Evolutionary conservation across 2,329 filamentous ascomycete genomes (phyloP).

Genomic region (Fusarium gaditjirri): DNA sequence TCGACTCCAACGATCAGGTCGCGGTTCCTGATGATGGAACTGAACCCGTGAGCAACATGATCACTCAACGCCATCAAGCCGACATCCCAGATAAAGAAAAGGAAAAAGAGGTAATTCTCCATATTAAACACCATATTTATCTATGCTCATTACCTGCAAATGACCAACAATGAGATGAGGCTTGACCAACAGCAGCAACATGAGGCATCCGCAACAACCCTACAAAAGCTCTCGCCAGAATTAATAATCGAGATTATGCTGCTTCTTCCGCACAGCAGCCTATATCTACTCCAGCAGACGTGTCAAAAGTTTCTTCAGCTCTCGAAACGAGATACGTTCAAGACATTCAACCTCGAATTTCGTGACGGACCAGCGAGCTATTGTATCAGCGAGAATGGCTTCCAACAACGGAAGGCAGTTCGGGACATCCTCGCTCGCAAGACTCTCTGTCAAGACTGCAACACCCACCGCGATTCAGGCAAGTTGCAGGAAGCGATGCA

Average conservation of each 20-base stretch:
- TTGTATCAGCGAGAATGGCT: background rate
- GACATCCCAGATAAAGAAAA: background rate
- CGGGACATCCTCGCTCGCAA: background rate
- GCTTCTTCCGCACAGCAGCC: background rate
- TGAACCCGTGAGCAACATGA: background rate
- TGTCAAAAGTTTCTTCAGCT: background rate
- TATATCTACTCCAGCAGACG: constrained; percentile 9
- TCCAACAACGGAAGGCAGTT: background rate
- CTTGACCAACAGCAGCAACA: background rate
- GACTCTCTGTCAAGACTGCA: background rate
- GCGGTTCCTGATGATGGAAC: background rate
- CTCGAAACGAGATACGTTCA: background rate
- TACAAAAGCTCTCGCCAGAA: background rate
- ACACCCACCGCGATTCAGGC: background rate
- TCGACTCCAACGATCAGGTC: background rate
- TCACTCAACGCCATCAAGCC: background rate
- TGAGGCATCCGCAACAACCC: background rate
- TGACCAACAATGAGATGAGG: background rate
- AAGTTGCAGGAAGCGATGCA: background rate
- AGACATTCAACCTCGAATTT: constrained; percentile 7
- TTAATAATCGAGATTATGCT: constrained; percentile 9
- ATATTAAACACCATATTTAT: background rate
- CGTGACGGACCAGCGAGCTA: background rate
- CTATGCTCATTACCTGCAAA: background rate
- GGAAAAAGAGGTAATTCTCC: background rate